phyloP scores from a whole-genome alignment of 75 land plant genomes.

The Isoetes taiwanensis region DNA sequence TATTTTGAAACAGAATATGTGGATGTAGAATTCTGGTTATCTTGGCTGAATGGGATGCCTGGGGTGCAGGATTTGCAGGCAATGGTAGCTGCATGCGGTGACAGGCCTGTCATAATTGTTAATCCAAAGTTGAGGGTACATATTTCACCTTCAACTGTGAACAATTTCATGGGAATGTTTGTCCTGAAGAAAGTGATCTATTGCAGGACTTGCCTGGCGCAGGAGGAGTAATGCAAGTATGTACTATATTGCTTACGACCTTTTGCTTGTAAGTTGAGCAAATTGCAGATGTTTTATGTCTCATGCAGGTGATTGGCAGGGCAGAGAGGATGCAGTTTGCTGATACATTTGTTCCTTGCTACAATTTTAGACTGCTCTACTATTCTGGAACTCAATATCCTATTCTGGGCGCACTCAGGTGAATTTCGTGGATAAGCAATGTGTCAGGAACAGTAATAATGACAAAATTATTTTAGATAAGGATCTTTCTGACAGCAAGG shows the following conservation, averaged over 20 bases:
- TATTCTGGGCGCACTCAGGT: slow-evolving; percentile 93
- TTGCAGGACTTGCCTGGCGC: slow-evolving; percentile 86
- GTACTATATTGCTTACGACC: background rate
- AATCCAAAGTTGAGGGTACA: slow-evolving; percentile 91
- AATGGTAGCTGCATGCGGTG: slow-evolving; percentile 80
- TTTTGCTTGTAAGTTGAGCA: background rate
- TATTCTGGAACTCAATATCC: slow-evolving; percentile 78
- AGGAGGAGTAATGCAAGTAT: slow-evolving; percentile 90
- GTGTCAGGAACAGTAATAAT: background rate
- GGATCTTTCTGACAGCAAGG: background rate
- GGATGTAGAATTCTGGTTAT: too few relatives aligned
- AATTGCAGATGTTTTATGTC: background rate
- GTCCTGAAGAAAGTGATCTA: too few relatives aligned
- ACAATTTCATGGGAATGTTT: too few relatives aligned
- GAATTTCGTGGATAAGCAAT: background rate
- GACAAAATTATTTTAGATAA: background rate
- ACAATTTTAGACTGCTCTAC: slow-evolving; percentile 71
- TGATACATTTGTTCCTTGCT: slow-evolving; percentile 66
- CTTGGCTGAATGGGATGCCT: too few relatives aligned
- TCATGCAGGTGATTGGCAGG: slow-evolving; percentile 66
- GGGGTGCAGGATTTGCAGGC: slow-evolving; percentile 88
- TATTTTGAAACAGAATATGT: too few relatives aligned
- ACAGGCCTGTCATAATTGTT: slow-evolving; percentile 72
- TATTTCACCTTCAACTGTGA: too few relatives aligned
- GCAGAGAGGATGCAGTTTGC: slow-evolving; percentile 83